Evolutionary conservation across 2,329 filamentous ascomycete genomes (phyloP).

Genomic region (Penicillium sp.): DNA sequence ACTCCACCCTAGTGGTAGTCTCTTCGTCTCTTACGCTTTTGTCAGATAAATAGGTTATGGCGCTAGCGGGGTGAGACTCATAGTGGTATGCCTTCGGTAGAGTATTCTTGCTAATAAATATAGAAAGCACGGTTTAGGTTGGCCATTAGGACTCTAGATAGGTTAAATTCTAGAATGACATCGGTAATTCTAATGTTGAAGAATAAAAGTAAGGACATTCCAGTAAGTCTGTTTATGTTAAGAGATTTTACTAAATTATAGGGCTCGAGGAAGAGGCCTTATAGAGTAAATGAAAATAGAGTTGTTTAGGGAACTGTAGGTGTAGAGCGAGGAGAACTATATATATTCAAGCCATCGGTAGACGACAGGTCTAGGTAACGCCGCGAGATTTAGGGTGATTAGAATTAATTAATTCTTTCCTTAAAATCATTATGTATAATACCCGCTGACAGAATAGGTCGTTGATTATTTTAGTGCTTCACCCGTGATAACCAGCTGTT

Average conservation of each 20-base stretch:
- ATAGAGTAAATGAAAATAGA: neutral
- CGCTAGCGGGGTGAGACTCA: neutral
- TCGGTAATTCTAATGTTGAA: neutral
- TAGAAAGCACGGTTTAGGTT: neutral
- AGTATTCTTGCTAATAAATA: neutral
- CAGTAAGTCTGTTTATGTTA: neutral
- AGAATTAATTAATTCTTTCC: too few relatives aligned
- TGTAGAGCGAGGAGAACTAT: too few relatives aligned
- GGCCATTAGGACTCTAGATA: neutral
- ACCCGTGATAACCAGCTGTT: too few relatives aligned
- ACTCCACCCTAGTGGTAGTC: neutral
- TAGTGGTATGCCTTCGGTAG: neutral
- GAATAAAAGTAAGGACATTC: neutral
- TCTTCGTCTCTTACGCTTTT: neutral
- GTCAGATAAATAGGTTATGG: neutral
- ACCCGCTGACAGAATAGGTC: too few relatives aligned
- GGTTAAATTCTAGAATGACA: neutral
- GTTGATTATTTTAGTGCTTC: too few relatives aligned
- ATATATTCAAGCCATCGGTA: too few relatives aligned
- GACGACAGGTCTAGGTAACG: too few relatives aligned
- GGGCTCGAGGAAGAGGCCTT: neutral
- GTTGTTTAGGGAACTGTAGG: too few relatives aligned
- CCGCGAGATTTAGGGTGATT: too few relatives aligned
- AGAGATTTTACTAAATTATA: neutral
- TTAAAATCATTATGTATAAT: too few relatives aligned